Evolutionary conservation across 257 asterid genomes (phyloP).

Genomic region (Solanum ahanhuiri): DNA sequence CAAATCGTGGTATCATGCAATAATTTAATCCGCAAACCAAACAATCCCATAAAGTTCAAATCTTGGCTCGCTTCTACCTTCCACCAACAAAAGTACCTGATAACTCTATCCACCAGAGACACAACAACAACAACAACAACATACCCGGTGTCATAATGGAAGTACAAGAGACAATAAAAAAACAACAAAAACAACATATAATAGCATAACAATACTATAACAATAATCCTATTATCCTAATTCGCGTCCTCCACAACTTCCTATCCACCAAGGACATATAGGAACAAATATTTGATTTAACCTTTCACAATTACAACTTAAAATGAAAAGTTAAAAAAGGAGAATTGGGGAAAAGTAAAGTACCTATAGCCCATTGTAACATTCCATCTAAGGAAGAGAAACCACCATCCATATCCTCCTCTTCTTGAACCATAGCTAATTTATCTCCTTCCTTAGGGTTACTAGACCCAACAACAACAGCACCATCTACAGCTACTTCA

Average conservation of each 20-base stretch:
- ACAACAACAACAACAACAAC: neutral
- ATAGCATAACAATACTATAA: neutral
- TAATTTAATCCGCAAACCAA: neutral
- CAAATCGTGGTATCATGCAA: neutral
- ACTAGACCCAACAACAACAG: neutral
- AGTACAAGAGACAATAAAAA: too few species aligned
- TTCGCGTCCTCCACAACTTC: neutral
- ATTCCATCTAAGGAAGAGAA: constrained; percentile 84
- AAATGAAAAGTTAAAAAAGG: neutral
- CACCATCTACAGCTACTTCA: constrained; percentile 3
- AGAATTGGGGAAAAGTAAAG: neutral
- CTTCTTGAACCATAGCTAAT: constrained; percentile 13
- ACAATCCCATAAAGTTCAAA: neutral
- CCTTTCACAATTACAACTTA: neutral
- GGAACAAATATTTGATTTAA: neutral
- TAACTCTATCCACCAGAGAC: neutral
- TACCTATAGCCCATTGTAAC: constrained; percentile 88
- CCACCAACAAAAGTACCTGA: neutral
- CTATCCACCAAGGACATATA: neutral
- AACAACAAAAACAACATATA: neutral
- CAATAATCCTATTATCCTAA: neutral
- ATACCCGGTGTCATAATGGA: neutral
- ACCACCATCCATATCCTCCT: constrained; percentile 52
- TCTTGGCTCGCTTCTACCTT: neutral
- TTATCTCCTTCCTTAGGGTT: constrained; percentile 32